These are phyloP conservation scores for Lophiotrema nucula DNA, from an alignment of 495 filamentous ascomycete species.

Conservation along the genomic window DNA sequence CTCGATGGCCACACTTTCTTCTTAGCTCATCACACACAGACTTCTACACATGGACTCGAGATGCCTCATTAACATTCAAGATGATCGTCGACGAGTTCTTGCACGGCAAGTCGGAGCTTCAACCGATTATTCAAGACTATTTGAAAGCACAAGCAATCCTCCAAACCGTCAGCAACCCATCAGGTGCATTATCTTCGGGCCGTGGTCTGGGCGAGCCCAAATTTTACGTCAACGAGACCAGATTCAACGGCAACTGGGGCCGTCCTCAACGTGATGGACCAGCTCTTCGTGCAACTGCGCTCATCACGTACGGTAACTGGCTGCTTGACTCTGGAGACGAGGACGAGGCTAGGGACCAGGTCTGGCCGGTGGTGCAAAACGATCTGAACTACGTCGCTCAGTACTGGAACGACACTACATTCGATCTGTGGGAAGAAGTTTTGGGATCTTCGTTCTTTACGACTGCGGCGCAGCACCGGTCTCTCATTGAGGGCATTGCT, in stretches of 20 bases:
- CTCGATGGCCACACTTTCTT: neutral
- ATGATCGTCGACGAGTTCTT: conserved; percentile 59
- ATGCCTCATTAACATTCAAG: conserved; percentile 64
- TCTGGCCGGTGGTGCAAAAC: conserved; percentile 66
- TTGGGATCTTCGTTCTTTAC: conserved; percentile 63
- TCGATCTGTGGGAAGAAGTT: conserved; percentile 74
- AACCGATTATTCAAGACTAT: conserved; percentile 55
- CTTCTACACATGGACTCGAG: conserved; percentile 71
- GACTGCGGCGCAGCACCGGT: conserved; percentile 47
- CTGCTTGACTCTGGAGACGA: conserved; percentile 50
- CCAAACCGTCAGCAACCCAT: conserved; percentile 62
- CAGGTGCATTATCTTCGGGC: conserved; percentile 50
- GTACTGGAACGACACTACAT: conserved; percentile 69
- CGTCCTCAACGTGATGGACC: conserved; percentile 73
- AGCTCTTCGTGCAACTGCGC: conserved; percentile 63
- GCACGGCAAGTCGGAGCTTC: conserved; percentile 52
- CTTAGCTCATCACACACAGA: conserved; percentile 37
- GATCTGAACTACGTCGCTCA: conserved; percentile 67
- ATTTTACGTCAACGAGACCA: conserved; percentile 58
- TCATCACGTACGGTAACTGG: conserved; percentile 48
- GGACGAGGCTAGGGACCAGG: conserved; percentile 36
- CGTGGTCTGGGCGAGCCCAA: conserved; percentile 57
- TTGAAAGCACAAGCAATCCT: conserved; percentile 58
- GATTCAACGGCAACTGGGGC: conserved; percentile 65
- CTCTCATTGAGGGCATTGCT: conserved; percentile 61